Conservation (phyloP, 164 flowering plant species). For the Magnolia kwangsiensis region DNA sequence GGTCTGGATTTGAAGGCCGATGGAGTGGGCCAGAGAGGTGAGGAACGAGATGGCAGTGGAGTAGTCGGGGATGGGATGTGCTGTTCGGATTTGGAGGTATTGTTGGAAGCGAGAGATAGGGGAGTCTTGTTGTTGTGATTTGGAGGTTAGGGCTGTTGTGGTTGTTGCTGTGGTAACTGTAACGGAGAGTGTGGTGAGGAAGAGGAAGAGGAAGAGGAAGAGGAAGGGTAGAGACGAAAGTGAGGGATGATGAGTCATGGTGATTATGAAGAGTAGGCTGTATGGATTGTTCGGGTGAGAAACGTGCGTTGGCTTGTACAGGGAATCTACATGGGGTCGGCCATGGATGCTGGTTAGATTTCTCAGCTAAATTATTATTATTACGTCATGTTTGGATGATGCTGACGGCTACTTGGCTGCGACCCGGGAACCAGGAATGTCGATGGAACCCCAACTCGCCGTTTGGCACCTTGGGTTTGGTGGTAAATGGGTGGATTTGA, state of each 20-base stretch:
- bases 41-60: conserved; percentile 57
- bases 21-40: conserved; percentile 40
- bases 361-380: too few species aligned
- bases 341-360: too few species aligned
- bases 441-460: too few species aligned
- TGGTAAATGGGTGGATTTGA: too few species aligned
- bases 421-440: too few species aligned
- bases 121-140: background rate
- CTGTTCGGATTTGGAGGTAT: conserved; percentile 74
- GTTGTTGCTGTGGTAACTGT: background rate
- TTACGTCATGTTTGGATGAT: too few species aligned
- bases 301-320: too few species aligned
- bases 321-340: too few species aligned
- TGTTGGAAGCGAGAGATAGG: conserved; percentile 59
- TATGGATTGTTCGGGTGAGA: too few species aligned
- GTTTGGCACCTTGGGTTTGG: too few species aligned
- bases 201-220: conserved; percentile 1
- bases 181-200: background rate
- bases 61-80: conserved; percentile 84
- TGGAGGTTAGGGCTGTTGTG: background rate
- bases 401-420: too few species aligned
- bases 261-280: background rate
- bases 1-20: conserved; percentile 41
- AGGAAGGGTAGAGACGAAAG: background rate
- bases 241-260: background rate